A percentile compares a stretch with the other conserved stretches of the same genome.
These are phyloP conservation scores for Heterobasidion occidentale DNA, from an alignment of 1,284 basidiomycete species.

Conservation along the genomic window DNA sequence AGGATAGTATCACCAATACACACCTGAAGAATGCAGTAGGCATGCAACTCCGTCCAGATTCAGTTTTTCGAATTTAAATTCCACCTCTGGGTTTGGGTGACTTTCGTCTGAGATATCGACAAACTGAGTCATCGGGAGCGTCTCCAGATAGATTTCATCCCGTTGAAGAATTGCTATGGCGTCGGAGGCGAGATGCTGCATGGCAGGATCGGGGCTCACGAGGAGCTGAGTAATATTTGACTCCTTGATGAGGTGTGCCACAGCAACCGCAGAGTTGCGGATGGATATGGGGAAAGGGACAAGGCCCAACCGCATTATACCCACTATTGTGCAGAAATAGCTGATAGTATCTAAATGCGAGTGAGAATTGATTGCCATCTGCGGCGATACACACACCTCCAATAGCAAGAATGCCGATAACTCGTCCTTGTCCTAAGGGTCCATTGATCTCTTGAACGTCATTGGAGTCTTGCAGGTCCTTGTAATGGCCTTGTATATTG, in stretches of 20 bases:
- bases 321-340: slow-evolving; percentile 12
- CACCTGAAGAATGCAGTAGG: slow-evolving; percentile 29
- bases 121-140: slow-evolving; percentile 1
- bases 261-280: background rate
- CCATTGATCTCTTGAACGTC: background rate
- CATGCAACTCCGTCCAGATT: slow-evolving; percentile 7
- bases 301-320: slow-evolving; percentile 13
- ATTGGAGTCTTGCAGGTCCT: background rate
- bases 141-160: background rate
- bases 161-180: background rate
- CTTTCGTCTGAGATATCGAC: background rate
- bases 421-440: background rate
- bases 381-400: too few species aligned
- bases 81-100: background rate
- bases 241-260: slow-evolving; percentile 1
- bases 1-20: background rate
- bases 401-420: background rate
- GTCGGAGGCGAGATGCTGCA: background rate
- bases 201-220: slow-evolving; percentile 2
- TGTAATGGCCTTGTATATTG: background rate
- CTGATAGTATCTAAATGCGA: slow-evolving; percentile 13
- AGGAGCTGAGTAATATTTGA: background rate
- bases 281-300: slow-evolving; percentile 2
- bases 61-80: background rate
- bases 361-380: background rate